Evolutionary conservation across 208 protist species (phyloP).

Genomic region (Phytomonas serpens): DNA sequence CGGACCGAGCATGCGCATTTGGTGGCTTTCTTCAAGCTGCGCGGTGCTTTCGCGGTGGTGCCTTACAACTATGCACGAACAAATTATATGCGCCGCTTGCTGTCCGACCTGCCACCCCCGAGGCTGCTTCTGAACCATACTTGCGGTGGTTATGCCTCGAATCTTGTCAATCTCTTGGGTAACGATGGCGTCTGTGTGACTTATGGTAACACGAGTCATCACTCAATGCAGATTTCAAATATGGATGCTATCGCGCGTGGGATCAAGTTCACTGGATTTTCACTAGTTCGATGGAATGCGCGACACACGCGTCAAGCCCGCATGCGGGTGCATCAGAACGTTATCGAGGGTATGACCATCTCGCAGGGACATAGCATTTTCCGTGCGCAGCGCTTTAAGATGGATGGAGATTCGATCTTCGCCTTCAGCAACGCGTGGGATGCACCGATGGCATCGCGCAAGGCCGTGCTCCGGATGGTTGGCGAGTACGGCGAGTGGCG

Average conservation of each 20-base stretch:
- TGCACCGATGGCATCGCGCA: slow-evolving; percentile 72
- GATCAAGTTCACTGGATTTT: slow-evolving; percentile 91
- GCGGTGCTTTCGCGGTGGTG: slow-evolving; percentile 76
- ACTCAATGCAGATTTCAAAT: slow-evolving; percentile 92
- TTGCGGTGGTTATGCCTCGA: slow-evolving; percentile 86
- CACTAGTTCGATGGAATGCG: slow-evolving; percentile 84
- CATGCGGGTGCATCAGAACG: slow-evolving; percentile 84
- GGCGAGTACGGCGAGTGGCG: slow-evolving; percentile 91
- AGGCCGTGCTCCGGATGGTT: slow-evolving; percentile 83
- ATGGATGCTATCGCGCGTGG: slow-evolving; percentile 89
- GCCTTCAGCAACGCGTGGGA: slow-evolving; percentile 85
- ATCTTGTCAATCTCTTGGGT: slow-evolving; percentile 85
- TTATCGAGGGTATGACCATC: slow-evolving; percentile 87
- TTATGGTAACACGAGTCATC: slow-evolving; percentile 94
- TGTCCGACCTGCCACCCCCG: slow-evolving; percentile 90
- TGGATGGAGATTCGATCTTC: slow-evolving; percentile 78
- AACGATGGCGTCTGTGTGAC: slow-evolving; percentile 91
- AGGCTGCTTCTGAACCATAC: slow-evolving; percentile 94
- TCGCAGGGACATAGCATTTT: slow-evolving; percentile 84
- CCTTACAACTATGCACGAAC: slow-evolving; percentile 82
- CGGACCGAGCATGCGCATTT: slow-evolving; percentile 83
- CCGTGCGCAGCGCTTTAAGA: slow-evolving; percentile 85
- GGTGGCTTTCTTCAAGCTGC: slow-evolving; percentile 75
- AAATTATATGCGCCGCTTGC: slow-evolving; percentile 87
- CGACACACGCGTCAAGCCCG: slow-evolving; percentile 80